Percentiles rank a stretch among this genome's conserved stretches.
These are phyloP conservation scores for Arachis stenosperma DNA, from an alignment of 306 rosid genomes.

Conservation along the genomic window DNA sequence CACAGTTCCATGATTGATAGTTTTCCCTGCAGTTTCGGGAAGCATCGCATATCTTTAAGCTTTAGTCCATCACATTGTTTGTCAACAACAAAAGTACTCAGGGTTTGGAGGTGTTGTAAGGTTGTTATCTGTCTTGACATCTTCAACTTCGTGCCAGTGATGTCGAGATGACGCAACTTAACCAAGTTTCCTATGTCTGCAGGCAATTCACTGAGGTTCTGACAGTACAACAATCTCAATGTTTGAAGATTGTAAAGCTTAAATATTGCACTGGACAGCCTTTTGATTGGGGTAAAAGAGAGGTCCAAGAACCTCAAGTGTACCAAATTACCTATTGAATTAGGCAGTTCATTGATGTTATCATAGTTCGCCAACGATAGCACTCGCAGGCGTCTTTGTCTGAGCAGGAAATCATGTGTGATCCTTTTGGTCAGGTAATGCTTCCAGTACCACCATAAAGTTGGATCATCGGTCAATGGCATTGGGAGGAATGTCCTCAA, in stretches of 20 bases:
- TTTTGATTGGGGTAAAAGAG: neutral
- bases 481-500: constrained; percentile 10
- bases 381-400: constrained; percentile 17
- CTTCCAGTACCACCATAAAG: neutral
- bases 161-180: constrained; percentile 20
- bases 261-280: constrained; percentile 17
- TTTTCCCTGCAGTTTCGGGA: neutral
- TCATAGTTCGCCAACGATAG: neutral
- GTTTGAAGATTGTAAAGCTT: constrained; percentile 40
- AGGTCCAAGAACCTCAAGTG: constrained; percentile 38
- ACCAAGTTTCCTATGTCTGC: neutral
- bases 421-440: neutral
- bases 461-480: neutral
- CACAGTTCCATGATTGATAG: constrained; percentile 1
- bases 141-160: neutral
- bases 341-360: neutral
- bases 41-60: neutral
- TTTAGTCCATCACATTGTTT: neutral
- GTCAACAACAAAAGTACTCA: neutral
- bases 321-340: constrained; percentile 34
- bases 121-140: constrained; percentile 9
- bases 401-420: neutral
- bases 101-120: constrained; percentile 1
- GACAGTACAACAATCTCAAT: constrained; percentile 14
- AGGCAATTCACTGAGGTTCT: constrained; percentile 1